Conservation (phyloP, 202 grass and related monocot genomes). For the Digitaria exilis region DNA sequence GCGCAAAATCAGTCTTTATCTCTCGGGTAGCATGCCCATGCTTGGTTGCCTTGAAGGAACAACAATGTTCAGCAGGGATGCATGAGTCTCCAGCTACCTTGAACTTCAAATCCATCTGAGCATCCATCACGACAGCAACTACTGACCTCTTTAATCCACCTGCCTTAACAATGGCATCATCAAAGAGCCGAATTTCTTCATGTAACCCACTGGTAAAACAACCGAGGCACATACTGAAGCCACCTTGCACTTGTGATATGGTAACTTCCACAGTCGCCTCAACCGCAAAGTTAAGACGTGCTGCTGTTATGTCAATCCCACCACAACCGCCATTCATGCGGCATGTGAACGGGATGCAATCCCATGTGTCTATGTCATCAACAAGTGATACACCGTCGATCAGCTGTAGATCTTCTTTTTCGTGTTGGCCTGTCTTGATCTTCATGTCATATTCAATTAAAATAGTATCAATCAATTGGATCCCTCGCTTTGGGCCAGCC, state of each 20-base stretch:
- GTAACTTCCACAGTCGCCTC: not conserved
- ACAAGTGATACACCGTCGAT: not conserved
- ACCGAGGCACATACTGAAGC: not conserved
- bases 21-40: not conserved
- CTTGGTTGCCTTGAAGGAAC: not conserved
- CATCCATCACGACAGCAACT: not conserved
- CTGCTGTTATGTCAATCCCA: not conserved
- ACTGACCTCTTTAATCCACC: not conserved
- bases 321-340: conserved; percentile 2
- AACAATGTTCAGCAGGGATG: not conserved
- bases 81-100: not conserved
- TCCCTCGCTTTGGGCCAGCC: conserved; percentile 1
- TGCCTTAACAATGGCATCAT: not conserved
- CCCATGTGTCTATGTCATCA: too few species aligned
- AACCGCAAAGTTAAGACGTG: not conserved
- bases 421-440: not conserved
- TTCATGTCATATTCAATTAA: conserved; percentile 20
- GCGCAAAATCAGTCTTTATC: not conserved
- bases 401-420: conserved; percentile 12
- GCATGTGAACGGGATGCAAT: not conserved
- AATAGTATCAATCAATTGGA: too few species aligned
- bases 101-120: not conserved
- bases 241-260: not conserved
- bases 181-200: not conserved
- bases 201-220: not conserved